Percentiles rank a stretch among this genome's conserved stretches.
phyloP scores from a whole-genome alignment of 306 rosid species.

The Herpetospermum pedunculosum region DNA sequence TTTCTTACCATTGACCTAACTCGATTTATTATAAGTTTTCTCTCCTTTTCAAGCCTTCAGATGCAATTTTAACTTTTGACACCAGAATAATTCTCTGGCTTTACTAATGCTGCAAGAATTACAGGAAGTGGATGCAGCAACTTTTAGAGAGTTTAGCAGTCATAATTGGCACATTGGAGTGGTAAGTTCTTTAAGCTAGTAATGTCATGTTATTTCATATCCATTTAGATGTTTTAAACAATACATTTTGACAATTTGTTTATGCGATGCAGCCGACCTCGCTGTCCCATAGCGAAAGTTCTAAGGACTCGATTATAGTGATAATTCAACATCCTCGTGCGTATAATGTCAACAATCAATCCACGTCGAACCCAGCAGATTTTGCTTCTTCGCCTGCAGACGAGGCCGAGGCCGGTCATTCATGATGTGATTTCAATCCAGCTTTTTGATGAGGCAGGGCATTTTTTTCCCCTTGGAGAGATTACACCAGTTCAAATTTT shows the following conservation, averaged over 20 bases:
- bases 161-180: constrained; percentile 88
- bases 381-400: not conserved
- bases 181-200: constrained; percentile 35
- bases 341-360: not conserved
- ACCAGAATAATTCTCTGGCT: not conserved
- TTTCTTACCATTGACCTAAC: too few species aligned
- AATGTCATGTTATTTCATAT: not conserved
- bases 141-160: constrained; percentile 61
- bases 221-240: not conserved
- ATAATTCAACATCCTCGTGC: constrained; percentile 73
- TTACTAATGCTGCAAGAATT: constrained; percentile 11
- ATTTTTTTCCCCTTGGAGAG: not conserved
- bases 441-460: not conserved
- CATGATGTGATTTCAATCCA: not conserved
- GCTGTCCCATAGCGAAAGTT: constrained; percentile 20
- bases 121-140: constrained; percentile 89
- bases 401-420: not conserved
- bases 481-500: not conserved
- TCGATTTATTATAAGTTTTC: too few species aligned
- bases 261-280: constrained; percentile 50
- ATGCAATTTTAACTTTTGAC: not conserved
- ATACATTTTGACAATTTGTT: not conserved
- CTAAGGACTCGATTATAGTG: constrained; percentile 53
- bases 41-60: not conserved
- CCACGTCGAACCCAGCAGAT: not conserved